Base-by-base conservation (phyloP, 2,329 filamentous ascomycete genomes). In the Fusarium sororula region DNA sequence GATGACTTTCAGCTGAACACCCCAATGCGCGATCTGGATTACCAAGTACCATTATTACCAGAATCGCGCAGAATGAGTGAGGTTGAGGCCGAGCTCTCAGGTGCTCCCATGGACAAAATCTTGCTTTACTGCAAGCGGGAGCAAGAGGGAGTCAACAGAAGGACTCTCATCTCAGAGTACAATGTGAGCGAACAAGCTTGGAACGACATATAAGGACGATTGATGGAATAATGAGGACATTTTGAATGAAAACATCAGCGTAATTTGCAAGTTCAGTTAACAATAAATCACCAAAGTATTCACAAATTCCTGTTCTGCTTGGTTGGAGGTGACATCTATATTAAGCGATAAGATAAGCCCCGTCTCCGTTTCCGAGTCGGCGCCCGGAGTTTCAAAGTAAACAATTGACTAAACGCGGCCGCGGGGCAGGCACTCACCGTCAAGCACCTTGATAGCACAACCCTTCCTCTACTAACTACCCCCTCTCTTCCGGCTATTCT, bases 21-120 rank as follows among this genome's bases (percentile, higher is more conserved):
- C n/a, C 24, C 59, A 6, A 66, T 73, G 8, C 54, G 44, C 4
- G 47, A 53, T 6, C 35, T 44, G 8, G 71, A 77, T 42, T 61
- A 74, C 15, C 28, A 48, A 4, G n/a, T 74, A 9, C 75, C 71
- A 7, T 22, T 63, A 10, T 39, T 77, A 12, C 75, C 75, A 18
- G 55, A 69, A 38, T 53, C 67, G 7, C 28, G 22, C 7, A 69
- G 75, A 38, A 35, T 77, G 38, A 72, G 61, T 13, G 73, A 77
- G 13, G 56, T 75, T 20, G 75, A 77, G 51, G 55, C 71, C 17
- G 71, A 73, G 35, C 63, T 77, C 6, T 65, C 56, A 5, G 75
- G 75, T 30, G 64, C 66, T n/a, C 75, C 75, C 8, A 62, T 76
- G 61, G 71, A 77, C 37, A 71, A 57, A 38, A 76, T 77, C 35